These are phyloP conservation scores for Aspergillus brunneoviolaceus DNA, from an alignment of 2,329 filamentous ascomycete species.

Conservation along the genomic window DNA sequence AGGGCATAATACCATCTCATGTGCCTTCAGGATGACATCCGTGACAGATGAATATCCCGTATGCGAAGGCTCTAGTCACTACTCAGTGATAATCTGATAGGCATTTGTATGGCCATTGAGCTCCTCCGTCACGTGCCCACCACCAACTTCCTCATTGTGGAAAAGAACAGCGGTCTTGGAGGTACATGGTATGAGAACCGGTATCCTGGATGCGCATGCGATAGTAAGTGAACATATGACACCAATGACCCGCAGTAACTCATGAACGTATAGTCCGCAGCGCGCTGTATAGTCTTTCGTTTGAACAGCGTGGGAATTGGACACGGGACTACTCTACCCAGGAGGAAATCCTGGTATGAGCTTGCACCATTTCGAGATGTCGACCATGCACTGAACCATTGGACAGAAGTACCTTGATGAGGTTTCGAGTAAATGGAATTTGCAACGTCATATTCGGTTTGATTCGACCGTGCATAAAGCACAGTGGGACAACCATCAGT, in stretches of 20 bases:
- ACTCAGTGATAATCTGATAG: conserved; percentile 21
- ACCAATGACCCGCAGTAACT: not conserved
- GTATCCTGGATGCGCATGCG: conserved; percentile 58
- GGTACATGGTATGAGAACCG: conserved; percentile 59
- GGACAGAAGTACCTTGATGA: conserved; percentile 51
- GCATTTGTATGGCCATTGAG: conserved; percentile 59
- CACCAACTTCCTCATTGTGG: conserved; percentile 56
- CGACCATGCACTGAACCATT: not conserved
- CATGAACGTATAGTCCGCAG: conserved; percentile 46
- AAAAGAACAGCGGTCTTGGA: conserved; percentile 55
- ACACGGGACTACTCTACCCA: conserved; percentile 59
- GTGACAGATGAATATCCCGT: not conserved
- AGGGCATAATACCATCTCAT: not conserved
- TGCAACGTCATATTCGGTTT: conserved; percentile 60
- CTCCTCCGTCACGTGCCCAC: conserved; percentile 50
- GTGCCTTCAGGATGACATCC: not conserved
- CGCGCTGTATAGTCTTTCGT: conserved; percentile 60
- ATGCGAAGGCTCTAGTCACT: not conserved
- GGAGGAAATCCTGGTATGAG: conserved; percentile 57
- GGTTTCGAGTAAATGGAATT: conserved; percentile 54
- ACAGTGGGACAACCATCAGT: conserved; percentile 54
- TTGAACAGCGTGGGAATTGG: conserved; percentile 61
- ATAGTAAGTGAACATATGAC: conserved; percentile 33
- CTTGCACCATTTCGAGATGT: not conserved
- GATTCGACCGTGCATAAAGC: conserved; percentile 55